Evolutionary conservation across 169 alveolate species (phyloP), one percentile per base, ranked within the genome.

Genomic region (Besnoitia besnoiti): DNA sequence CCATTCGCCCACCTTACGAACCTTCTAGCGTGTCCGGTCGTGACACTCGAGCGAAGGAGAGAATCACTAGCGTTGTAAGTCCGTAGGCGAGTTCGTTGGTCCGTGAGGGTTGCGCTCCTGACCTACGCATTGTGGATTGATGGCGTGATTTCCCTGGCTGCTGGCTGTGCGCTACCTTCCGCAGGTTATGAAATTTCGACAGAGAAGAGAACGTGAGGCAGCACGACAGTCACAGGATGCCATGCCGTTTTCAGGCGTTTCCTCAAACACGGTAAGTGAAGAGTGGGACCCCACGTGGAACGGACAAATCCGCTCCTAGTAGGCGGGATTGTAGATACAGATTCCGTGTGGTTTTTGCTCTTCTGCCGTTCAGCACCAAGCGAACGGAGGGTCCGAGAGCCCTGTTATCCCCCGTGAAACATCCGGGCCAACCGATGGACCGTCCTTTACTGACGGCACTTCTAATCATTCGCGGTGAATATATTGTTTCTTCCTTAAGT

Each of bases 21-120:
- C 84, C 84, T 27, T 73, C 84, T 12, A 73, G 84, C 30, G 84
- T 73, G 5, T 73, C 84, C 19, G 84, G 84, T 39, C 42, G 84
- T 39, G 84, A 73, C 84, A 12, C 49, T 16, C 84, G 84, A 10
- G 84, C 84, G 33, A 73, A 39, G 84, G 84, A 73, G 33, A 73
- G 84, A 21, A 73, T 73, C 42, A 73, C 84, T 39, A 73, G 46
- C 84, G 84, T 73, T 8, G 84, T 73, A 73, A 73, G 84, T 21
- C 35, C 27, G 16, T 21, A 27, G n/a, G 73, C 16, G 73, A 33
- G 27, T 3, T 10, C 16, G 35, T 3, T 55, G 73, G 5, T 55
- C 27, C 35, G 33, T 24, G 35, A 21, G 3, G 16, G 35, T 21
- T 55, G 73, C 33, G n/a, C 3, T 0, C 33, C 27, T 10, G 73